Percentiles rank a stretch among this genome's conserved stretches.
Evolutionary conservation across 768 basidiomycete genomes (phyloP).

Genomic region (Daedaleopsis nitida): DNA sequence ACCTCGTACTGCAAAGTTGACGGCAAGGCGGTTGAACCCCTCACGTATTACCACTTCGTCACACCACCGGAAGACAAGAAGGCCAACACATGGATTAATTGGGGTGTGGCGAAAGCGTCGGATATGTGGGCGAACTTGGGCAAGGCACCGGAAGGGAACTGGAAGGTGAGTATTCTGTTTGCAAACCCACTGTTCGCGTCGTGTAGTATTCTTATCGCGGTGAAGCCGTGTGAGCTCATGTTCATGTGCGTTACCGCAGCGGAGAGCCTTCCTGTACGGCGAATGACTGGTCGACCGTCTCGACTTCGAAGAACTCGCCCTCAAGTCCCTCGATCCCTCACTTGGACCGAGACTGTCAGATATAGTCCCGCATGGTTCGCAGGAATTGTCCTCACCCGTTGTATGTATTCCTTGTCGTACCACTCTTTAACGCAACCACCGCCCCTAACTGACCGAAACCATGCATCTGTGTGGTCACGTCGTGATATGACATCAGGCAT

Average conservation of each 20-base stretch:
- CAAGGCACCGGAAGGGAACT: conserved; percentile 60
- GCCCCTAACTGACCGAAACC: background rate
- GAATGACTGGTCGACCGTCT: conserved; percentile 69
- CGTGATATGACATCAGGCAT: too few relatives aligned
- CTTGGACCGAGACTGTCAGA: conserved; percentile 48
- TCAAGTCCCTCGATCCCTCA: conserved; percentile 73
- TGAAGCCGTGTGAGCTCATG: background rate
- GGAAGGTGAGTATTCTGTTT: conserved; percentile 58
- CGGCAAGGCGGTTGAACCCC: conserved; percentile 20
- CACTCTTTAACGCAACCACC: conserved; percentile 17
- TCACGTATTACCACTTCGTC: conserved; percentile 47
- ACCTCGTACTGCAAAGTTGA: conserved; percentile 24
- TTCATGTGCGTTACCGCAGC: conserved; percentile 37
- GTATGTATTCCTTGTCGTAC: conserved; percentile 12
- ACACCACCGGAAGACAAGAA: conserved; percentile 29
- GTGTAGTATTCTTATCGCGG: background rate
- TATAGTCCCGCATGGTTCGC: conserved; percentile 14
- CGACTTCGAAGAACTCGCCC: conserved; percentile 79
- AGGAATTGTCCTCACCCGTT: conserved; percentile 17
- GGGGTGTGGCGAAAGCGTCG: conserved; percentile 52
- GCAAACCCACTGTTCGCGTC: background rate
- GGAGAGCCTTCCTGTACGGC: conserved; percentile 61
- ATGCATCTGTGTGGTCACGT: too few relatives aligned
- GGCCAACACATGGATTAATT: conserved; percentile 47
- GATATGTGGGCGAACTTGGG: conserved; percentile 69